Evolutionary conservation across 768 basidiomycete species (phyloP).

Genomic region (Exidia glandulosa): DNA sequence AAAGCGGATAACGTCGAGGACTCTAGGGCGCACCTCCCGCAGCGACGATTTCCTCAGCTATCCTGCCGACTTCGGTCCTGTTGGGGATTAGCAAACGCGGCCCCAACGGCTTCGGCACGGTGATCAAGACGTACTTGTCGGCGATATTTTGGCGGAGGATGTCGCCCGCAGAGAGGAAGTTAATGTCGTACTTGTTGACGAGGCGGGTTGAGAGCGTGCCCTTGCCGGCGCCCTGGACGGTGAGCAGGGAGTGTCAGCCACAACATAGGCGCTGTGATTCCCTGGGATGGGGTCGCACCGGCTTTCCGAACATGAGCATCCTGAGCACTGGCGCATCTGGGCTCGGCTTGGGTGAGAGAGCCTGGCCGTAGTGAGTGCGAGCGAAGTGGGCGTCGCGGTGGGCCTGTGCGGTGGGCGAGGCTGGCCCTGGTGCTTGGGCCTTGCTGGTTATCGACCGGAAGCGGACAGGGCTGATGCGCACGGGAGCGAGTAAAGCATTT

Average conservation of each 20-base stretch:
- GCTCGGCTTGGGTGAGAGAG: background rate
- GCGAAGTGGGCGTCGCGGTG: background rate
- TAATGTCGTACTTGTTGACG: constrained; percentile 69
- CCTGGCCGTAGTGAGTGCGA: background rate
- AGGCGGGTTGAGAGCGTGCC: constrained; percentile 72
- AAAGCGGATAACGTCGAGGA: background rate
- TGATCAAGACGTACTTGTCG: constrained; percentile 32
- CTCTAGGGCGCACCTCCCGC: constrained; percentile 36
- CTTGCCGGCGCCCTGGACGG: constrained; percentile 28
- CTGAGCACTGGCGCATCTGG: constrained; percentile 24
- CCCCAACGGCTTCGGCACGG: background rate
- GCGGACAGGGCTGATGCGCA: background rate
- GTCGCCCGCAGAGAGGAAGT: constrained; percentile 75
- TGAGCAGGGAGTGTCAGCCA: background rate
- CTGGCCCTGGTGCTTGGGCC: too few species aligned
- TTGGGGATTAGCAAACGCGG: background rate
- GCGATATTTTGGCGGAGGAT: constrained; percentile 75
- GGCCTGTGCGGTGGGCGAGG: background rate
- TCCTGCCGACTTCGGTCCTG: constrained; percentile 58
- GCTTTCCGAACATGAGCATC: constrained; percentile 72
- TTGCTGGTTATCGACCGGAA: background rate
- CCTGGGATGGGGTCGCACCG: constrained; percentile 27
- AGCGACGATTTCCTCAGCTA: constrained; percentile 72
- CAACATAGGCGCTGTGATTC: background rate
- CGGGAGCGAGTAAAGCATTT: background rate